phyloP scores from a whole-genome alignment of 1,284 basidiomycete species.

The Austropuccinia psidii region DNA sequence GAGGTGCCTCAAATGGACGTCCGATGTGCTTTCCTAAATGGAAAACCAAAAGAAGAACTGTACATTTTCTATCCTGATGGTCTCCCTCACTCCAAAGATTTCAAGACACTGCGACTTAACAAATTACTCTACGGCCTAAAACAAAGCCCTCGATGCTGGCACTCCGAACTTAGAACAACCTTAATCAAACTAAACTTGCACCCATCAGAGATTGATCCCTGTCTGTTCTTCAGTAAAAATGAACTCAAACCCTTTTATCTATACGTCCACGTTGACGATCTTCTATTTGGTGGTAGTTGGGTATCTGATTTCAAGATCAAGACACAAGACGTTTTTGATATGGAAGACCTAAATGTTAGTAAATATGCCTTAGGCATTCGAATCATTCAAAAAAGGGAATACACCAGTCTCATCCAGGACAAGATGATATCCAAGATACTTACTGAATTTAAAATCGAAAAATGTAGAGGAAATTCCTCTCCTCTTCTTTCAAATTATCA shows the following conservation, averaged over 20 bases:
- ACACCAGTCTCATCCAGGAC: neutral
- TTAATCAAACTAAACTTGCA: neutral
- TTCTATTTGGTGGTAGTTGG: neutral
- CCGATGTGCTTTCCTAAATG: neutral
- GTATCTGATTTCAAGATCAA: neutral
- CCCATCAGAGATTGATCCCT: neutral
- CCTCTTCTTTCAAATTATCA: neutral
- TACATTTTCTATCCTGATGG: neutral
- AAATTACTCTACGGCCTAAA: conserved; percentile 2
- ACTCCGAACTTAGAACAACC: neutral
- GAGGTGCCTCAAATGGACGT: neutral
- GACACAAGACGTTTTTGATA: neutral
- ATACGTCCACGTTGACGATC: neutral
- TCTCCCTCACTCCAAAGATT: neutral
- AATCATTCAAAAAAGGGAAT: neutral
- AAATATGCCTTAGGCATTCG: neutral
- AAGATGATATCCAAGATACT: neutral
- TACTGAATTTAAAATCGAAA: neutral
- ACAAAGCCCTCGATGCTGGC: conserved; percentile 21
- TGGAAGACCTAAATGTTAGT: conserved; percentile 2
- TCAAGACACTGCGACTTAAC: neutral
- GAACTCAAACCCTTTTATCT: neutral
- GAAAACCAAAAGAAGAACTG: neutral
- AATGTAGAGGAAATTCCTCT: neutral
- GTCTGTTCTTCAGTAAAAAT: neutral